Evolutionary conservation across 1,284 basidiomycete species (phyloP).

Genomic region (Heliocybe sulcata): DNA sequence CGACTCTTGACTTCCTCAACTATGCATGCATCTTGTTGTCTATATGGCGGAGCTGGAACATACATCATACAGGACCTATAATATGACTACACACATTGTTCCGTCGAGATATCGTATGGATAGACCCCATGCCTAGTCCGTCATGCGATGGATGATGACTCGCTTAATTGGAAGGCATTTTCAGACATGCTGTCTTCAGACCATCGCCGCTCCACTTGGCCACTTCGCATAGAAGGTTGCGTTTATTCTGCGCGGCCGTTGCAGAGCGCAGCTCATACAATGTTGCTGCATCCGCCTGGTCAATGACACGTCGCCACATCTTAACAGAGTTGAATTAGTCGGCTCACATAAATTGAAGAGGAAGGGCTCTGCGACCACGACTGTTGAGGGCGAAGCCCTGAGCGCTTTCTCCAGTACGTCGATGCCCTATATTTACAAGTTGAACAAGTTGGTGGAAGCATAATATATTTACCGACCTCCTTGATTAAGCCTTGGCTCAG

Average conservation of each 20-base stretch:
- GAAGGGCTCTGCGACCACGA: conserved; percentile 71
- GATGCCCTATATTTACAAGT: conserved; percentile 42
- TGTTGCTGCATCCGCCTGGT: conserved; percentile 43
- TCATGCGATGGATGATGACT: neutral
- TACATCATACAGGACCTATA: neutral
- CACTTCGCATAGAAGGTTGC: conserved; percentile 61
- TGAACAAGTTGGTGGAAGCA: too few relatives aligned
- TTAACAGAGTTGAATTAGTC: neutral
- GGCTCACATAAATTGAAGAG: conserved; percentile 73
- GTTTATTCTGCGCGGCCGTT: conserved; percentile 65
- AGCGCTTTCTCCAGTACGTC: conserved; percentile 57
- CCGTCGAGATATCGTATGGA: neutral
- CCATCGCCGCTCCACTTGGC: conserved; percentile 81
- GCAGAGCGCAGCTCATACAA: conserved; percentile 72
- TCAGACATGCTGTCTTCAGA: conserved; percentile 67
- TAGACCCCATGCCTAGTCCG: neutral
- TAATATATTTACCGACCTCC: conserved; percentile 39
- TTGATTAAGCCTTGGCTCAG: conserved; percentile 63
- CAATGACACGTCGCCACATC: neutral
- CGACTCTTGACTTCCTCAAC: neutral
- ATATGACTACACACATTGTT: neutral
- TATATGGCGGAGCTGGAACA: neutral
- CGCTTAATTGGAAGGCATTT: conserved; percentile 56
- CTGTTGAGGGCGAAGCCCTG: conserved; percentile 52
- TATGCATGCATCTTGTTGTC: neutral